phyloP scores from a whole-genome alignment of 2,329 filamentous ascomycete species.

The Xylariaceae sp. region DNA sequence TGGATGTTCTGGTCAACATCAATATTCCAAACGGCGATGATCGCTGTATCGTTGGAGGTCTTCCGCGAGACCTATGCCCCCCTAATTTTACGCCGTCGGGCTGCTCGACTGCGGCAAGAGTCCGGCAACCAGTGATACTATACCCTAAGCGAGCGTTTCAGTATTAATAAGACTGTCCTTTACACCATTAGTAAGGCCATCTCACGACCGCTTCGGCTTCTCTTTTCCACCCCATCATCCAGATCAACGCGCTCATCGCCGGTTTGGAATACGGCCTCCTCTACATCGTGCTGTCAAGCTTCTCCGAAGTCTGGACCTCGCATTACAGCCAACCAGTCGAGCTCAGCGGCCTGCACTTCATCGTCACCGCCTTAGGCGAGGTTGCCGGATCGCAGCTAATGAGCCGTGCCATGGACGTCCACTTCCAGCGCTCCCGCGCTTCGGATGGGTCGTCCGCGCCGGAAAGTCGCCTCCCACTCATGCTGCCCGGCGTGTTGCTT shows the following conservation, averaged over 20 bases:
- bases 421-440: constrained; percentile 22
- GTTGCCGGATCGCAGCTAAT: constrained; percentile 48
- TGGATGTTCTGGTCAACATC: constrained; percentile 44
- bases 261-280: constrained; percentile 59
- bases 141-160: constrained; percentile 33
- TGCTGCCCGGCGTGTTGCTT: background rate
- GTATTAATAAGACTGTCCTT: constrained; percentile 5
- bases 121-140: constrained; percentile 28
- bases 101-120: constrained; percentile 27
- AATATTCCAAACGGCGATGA: constrained; percentile 35
- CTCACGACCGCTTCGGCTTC: constrained; percentile 51
- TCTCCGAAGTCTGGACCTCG: constrained; percentile 52
- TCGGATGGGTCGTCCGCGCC: background rate
- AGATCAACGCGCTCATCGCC: constrained; percentile 49
- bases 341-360: constrained; percentile 61
- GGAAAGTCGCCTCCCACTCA: background rate
- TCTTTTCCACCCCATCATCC: constrained; percentile 58
- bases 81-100: constrained; percentile 30
- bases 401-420: constrained; percentile 37
- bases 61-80: constrained; percentile 37
- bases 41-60: constrained; percentile 25
- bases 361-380: constrained; percentile 60
- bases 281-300: constrained; percentile 60
- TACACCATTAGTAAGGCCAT: constrained; percentile 32
- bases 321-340: constrained; percentile 52